Evolutionary conservation across 2,329 filamentous ascomycete species (phyloP).

Genomic region (Claviceps sp.): DNA sequence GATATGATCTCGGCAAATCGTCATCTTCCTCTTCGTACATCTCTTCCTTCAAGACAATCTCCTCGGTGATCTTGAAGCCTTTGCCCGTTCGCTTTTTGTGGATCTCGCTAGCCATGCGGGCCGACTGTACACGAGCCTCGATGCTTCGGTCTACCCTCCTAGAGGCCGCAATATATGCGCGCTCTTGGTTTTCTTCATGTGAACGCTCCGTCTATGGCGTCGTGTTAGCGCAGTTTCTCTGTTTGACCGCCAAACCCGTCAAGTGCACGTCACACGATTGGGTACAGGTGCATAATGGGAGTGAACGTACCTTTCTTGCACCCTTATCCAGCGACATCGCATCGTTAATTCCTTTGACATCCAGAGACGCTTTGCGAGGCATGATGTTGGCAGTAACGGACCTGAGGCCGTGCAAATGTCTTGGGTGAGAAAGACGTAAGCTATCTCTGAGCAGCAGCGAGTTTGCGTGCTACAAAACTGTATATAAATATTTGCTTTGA

Average conservation of each 20-base stretch:
- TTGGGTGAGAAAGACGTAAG: no score
- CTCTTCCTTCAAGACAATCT: conserved; percentile 79
- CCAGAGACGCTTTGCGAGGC: not conserved
- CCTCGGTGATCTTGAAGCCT: conserved; percentile 65
- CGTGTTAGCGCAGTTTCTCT: not conserved
- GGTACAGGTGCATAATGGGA: not conserved
- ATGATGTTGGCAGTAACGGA: not conserved
- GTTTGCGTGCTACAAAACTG: no score
- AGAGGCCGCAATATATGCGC: conserved; percentile 87
- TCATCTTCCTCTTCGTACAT: conserved; percentile 97
- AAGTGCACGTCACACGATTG: not conserved
- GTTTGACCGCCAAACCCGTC: not conserved
- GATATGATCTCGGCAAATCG: conserved; percentile 54
- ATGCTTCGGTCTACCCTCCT: conserved; percentile 73
- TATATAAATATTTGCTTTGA: no score
- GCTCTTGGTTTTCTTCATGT: conserved; percentile 71
- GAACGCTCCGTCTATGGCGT: conserved; percentile 52
- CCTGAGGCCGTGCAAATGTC: no score
- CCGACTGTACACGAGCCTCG: conserved; percentile 79
- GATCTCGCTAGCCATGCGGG: conserved; percentile 75
- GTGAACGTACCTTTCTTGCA: conserved; percentile 1
- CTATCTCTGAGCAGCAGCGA: no score
- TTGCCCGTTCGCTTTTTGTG: conserved; percentile 81
- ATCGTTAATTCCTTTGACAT: not conserved
- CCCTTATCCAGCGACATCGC: not conserved